Evolutionary conservation across 331 rosid species (phyloP).

Genomic region (Cydonia oblonga): DNA sequence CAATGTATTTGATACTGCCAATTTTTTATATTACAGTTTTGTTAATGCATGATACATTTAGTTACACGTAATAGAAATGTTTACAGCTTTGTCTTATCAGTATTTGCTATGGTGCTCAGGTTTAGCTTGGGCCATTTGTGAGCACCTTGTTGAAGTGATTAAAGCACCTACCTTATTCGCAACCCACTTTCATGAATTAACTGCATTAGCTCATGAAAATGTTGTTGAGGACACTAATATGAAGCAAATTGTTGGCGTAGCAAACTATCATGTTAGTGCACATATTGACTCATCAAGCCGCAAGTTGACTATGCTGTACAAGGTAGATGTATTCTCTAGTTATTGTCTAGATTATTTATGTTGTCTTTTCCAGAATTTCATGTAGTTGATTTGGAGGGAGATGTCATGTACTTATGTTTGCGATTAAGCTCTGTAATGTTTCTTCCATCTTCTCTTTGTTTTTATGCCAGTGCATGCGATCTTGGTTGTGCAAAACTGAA

Average conservation of each 20-base stretch:
- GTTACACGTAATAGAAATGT: too few species aligned
- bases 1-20: not conserved
- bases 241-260: slow-evolving; percentile 65
- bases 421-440: not conserved
- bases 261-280: slow-evolving; percentile 91
- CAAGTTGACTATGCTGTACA: slow-evolving; percentile 90
- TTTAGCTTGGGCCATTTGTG: slow-evolving; percentile 97
- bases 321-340: slow-evolving; percentile 37
- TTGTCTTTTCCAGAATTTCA: not conserved
- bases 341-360: not conserved
- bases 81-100: slow-evolving; percentile 3
- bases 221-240: slow-evolving; percentile 22
- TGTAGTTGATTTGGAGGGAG: not conserved
- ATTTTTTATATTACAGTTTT: not conserved
- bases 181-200: slow-evolving; percentile 95
- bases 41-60: too few species aligned
- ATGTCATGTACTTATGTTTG: not conserved
- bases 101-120: slow-evolving; percentile 46
- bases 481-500: slow-evolving; percentile 3
- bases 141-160: slow-evolving; percentile 35
- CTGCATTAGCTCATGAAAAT: slow-evolving; percentile 63
- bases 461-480: not conserved
- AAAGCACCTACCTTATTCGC: slow-evolving; percentile 86
- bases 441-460: not conserved
- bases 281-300: slow-evolving; percentile 80